A percentile compares a stretch with the other conserved stretches of the same genome.
Conservation (phyloP, 2,329 filamentous ascomycete genomes). For the Colletotrichum navitas region DNA sequence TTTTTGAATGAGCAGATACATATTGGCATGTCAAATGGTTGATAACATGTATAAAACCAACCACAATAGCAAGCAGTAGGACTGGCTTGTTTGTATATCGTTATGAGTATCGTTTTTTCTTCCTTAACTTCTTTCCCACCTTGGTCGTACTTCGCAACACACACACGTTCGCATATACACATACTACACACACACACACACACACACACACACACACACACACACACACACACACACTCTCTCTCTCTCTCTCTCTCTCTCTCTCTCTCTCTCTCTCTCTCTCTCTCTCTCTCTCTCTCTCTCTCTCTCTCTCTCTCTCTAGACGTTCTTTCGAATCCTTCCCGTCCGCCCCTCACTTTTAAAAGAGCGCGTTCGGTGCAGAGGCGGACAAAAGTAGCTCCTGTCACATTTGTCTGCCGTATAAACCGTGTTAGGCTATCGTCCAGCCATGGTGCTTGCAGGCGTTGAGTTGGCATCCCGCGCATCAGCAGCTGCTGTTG, state of each 20-base stretch:
- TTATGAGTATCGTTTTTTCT: slow-evolving; percentile 5
- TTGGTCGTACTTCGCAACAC: slow-evolving; percentile 6
- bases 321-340: slow-evolving; percentile 9
- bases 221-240: no score
- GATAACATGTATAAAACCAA: no score
- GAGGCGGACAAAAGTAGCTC: not conserved
- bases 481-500: slow-evolving; percentile 49
- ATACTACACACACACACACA: slow-evolving; percentile 15
- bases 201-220: not conserved
- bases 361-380: slow-evolving; percentile 6
- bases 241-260: no score
- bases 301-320: no score
- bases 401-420: not conserved
- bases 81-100: slow-evolving; percentile 1
- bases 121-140: not conserved
- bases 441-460: slow-evolving; percentile 27
- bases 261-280: no score
- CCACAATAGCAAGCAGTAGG: not conserved
- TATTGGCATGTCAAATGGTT: not conserved
- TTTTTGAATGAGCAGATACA: not conserved
- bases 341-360: not conserved
- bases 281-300: no score
- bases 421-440: slow-evolving; percentile 11
- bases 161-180: slow-evolving; percentile 3
- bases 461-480: slow-evolving; percentile 30